Percentiles rank a stretch among this genome's conserved stretches.
phyloP scores from a whole-genome alignment of 805 yeast species.

The Torulaspora microellipsoides region DNA sequence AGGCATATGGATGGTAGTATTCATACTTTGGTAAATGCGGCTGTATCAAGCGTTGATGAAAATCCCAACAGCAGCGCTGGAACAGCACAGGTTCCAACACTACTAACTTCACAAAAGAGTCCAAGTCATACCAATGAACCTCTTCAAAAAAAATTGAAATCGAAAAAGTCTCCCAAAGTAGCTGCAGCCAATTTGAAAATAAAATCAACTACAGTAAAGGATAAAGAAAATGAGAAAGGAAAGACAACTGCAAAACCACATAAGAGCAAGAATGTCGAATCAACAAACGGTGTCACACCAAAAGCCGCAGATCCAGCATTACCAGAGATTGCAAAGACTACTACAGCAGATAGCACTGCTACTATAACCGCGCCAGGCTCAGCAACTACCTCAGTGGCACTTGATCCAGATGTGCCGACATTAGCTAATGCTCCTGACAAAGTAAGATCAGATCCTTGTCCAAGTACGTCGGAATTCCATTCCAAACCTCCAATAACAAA shows the following conservation, averaged over 20 bases:
- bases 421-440: neutral
- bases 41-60: conserved; percentile 12
- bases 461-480: neutral
- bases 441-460: neutral
- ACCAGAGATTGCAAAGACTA: neutral
- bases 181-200: conserved; percentile 10
- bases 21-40: conserved; percentile 30
- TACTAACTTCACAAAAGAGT: conserved; percentile 9
- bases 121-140: conserved; percentile 12
- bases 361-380: conserved; percentile 7
- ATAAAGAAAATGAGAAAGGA: conserved; percentile 9
- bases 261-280: neutral
- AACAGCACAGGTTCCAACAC: conserved; percentile 7
- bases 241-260: neutral
- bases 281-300: neutral
- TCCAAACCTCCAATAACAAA: too few relatives aligned
- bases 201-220: conserved; percentile 10
- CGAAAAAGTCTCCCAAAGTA: conserved; percentile 12
- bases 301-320: neutral
- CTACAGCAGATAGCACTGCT: conserved; percentile 6
- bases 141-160: conserved; percentile 17
- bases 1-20: conserved; percentile 31
- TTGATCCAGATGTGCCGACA: conserved; percentile 5
- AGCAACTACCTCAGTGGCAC: conserved; percentile 1
- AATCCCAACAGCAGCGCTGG: neutral